Conservation (phyloP, 2,329 filamentous ascomycete genomes). For the Ophiostoma ulmi region DNA sequence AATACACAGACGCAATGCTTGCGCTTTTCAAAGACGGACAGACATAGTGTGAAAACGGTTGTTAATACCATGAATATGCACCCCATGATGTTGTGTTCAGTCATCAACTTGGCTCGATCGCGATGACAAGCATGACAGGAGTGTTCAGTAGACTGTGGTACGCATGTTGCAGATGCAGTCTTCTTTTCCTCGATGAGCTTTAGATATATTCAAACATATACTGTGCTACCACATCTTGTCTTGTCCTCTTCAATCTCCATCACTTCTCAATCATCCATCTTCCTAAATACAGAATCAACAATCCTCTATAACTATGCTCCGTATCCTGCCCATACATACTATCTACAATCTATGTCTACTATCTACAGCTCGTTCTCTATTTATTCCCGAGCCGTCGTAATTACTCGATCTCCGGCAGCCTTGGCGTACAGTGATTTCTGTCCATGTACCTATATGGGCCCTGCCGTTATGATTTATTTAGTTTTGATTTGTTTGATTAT, state of each 20-base stretch:
- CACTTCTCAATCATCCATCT: not conserved
- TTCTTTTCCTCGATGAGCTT: not conserved
- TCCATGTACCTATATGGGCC: not conserved
- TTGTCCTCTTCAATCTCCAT: not conserved
- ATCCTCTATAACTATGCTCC: not conserved
- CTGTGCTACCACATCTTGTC: too few relatives aligned
- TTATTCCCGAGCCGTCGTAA: constrained; percentile 15
- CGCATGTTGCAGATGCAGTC: too few relatives aligned
- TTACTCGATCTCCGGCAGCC: constrained; percentile 10
- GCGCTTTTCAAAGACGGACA: too few relatives aligned
- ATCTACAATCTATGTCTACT: not conserved
- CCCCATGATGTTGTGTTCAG: too few relatives aligned
- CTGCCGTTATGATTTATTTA: not conserved
- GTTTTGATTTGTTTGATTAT: not conserved
- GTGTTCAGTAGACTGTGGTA: too few relatives aligned
- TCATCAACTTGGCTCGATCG: not conserved
- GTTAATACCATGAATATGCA: too few relatives aligned
- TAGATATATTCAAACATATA: too few relatives aligned
- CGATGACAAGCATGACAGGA: not conserved
- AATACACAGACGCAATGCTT: too few relatives aligned
- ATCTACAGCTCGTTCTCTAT: not conserved
- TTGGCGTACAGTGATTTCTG: not conserved
- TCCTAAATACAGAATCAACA: not conserved
- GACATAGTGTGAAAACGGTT: too few relatives aligned
- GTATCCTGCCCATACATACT: not conserved